These are phyloP conservation scores for Polyporus arcularius DNA, from an alignment of 768 basidiomycete species.

Conservation along the genomic window DNA sequence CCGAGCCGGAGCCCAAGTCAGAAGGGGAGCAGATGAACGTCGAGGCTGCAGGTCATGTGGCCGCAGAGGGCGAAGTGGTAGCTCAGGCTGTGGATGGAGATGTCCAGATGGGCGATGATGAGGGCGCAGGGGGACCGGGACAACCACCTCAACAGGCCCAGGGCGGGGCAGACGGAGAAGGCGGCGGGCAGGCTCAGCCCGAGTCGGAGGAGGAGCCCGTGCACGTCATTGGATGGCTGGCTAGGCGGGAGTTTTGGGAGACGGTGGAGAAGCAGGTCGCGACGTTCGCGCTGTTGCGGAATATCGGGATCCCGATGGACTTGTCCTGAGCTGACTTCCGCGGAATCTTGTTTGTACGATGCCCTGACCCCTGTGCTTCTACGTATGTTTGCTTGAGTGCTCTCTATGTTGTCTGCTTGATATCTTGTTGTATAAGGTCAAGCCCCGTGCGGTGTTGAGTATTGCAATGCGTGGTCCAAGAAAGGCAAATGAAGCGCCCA, in stretches of 20 bases:
- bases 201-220: neutral
- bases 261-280: conserved; percentile 10
- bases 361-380: neutral
- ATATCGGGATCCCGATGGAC: conserved; percentile 4
- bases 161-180: neutral
- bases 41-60: neutral
- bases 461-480: neutral
- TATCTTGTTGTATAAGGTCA: too few relatives aligned
- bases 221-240: neutral
- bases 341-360: neutral
- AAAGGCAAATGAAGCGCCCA: neutral
- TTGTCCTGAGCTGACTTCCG: neutral
- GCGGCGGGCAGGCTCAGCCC: neutral
- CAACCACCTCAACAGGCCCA: too few relatives aligned
- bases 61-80: neutral
- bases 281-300: neutral
- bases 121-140: neutral
- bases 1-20: neutral
- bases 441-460: too few relatives aligned
- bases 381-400: neutral
- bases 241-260: neutral
- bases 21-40: neutral
- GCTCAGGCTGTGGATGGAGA: neutral
- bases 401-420: too few relatives aligned
- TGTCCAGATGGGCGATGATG: neutral